Conservation (phyloP, 2,329 filamentous ascomycete genomes). For the Aspergillus tanneri region DNA sequence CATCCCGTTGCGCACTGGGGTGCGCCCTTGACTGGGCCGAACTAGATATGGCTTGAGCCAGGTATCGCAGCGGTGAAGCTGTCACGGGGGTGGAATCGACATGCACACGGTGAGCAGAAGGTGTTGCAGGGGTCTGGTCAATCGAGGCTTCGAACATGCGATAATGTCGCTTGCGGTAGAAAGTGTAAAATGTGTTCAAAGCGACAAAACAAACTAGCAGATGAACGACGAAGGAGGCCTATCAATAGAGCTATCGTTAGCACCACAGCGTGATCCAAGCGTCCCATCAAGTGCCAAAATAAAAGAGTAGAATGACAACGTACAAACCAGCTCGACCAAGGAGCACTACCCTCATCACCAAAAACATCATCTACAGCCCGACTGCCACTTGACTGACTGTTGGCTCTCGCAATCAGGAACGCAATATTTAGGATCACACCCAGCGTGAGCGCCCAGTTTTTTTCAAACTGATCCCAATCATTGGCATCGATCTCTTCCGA, state of each 20-base stretch:
- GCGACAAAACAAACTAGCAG: conserved; percentile 65
- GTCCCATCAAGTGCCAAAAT: neutral
- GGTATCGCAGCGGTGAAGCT: conserved; percentile 73
- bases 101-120: conserved; percentile 82
- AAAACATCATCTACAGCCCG: conserved; percentile 77
- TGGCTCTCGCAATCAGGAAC: conserved; percentile 80
- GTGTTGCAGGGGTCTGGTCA: conserved; percentile 71
- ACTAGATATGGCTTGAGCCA: conserved; percentile 67
- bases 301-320: conserved; percentile 26
- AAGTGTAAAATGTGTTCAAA: conserved; percentile 76
- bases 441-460: conserved; percentile 70
- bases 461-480: conserved; percentile 78
- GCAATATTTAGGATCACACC: conserved; percentile 74
- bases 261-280: neutral
- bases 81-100: conserved; percentile 79
- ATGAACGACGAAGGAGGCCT: conserved; percentile 73
- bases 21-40: conserved; percentile 81
- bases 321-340: conserved; percentile 69
- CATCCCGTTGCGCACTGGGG: conserved; percentile 71
- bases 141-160: conserved; percentile 86
- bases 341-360: conserved; percentile 62
- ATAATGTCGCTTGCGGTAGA: conserved; percentile 79
- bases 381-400: conserved; percentile 56
- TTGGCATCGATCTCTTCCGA: conserved; percentile 90
- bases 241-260: conserved; percentile 8